Evolutionary conservation across 495 filamentous ascomycete species (phyloP).

Genomic region (Opeltia flavorubescens): DNA sequence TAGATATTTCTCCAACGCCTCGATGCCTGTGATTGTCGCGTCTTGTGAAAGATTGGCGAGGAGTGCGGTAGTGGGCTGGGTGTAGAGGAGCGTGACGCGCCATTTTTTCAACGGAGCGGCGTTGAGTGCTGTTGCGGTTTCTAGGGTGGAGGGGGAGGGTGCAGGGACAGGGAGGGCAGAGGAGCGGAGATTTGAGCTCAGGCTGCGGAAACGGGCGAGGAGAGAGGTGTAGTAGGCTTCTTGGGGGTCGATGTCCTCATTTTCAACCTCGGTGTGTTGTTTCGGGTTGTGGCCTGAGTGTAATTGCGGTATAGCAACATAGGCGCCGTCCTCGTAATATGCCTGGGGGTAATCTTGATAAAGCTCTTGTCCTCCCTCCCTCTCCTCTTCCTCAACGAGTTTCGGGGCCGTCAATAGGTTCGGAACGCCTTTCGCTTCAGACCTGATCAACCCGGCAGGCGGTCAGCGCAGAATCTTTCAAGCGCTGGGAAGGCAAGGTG

Average conservation of each 20-base stretch:
- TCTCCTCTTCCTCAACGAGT: conserved; percentile 33
- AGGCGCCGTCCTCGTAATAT: conserved; percentile 60
- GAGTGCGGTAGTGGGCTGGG: conserved; percentile 16
- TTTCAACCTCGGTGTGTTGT: conserved; percentile 11
- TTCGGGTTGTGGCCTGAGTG: background rate
- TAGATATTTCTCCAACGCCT: conserved; percentile 28
- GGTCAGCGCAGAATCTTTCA: background rate
- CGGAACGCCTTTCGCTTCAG: conserved; percentile 58
- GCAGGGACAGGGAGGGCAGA: conserved; percentile 29
- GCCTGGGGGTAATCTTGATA: conserved; percentile 24
- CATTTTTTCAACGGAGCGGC: background rate
- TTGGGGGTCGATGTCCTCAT: conserved; percentile 36
- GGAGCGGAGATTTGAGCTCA: conserved; percentile 43
- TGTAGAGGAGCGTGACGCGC: conserved; percentile 6
- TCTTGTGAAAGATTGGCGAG: conserved; percentile 30
- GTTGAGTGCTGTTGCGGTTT: background rate
- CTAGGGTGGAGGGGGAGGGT: background rate
- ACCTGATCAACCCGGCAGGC: conserved; percentile 28
- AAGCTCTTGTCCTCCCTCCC: too few relatives aligned
- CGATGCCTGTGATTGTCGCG: conserved; percentile 22
- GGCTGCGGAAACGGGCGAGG: conserved; percentile 39
- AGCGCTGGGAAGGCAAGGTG: background rate
- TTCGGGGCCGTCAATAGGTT: conserved; percentile 45
- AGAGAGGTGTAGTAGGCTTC: conserved; percentile 49
- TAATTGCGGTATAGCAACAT: conserved; percentile 30